Conservation (phyloP, 116 monocot species). For the Phalaenopsis hybrid region DNA sequence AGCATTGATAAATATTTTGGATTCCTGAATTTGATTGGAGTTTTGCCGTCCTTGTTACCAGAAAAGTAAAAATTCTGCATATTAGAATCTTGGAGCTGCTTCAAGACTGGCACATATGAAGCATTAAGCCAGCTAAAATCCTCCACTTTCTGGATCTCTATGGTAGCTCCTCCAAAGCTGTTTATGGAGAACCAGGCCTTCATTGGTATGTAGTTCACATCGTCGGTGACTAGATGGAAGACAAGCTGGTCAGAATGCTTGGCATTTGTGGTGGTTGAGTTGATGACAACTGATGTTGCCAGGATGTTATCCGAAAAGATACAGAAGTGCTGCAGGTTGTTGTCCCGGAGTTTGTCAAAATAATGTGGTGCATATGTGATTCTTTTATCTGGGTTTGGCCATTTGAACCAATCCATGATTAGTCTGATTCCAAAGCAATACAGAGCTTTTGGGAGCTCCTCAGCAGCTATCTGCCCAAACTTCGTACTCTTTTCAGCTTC, state of each 20-base stretch:
- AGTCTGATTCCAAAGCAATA: slow-evolving; percentile 56
- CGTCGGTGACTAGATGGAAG: slow-evolving; percentile 74
- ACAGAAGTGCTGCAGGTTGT: slow-evolving; percentile 51
- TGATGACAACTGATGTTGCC: slow-evolving; percentile 62
- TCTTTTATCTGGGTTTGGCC: slow-evolving; percentile 21
- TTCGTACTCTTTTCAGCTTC: slow-evolving; percentile 56
- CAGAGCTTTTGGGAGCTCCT: slow-evolving; percentile 65
- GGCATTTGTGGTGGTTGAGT: slow-evolving; percentile 52
- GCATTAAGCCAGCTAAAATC: slow-evolving; percentile 69
- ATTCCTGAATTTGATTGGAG: slow-evolving; percentile 60
- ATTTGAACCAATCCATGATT: slow-evolving; percentile 55
- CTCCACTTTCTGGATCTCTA: slow-evolving; percentile 65
- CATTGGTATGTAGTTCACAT: slow-evolving; percentile 65
- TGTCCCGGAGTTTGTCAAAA: slow-evolving; percentile 41
- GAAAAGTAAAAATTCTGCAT: slow-evolving; percentile 69
- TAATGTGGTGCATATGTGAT: slow-evolving; percentile 10
- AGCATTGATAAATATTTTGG: slow-evolving; percentile 72
- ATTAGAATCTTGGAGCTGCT: slow-evolving; percentile 58
- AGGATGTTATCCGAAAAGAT: slow-evolving; percentile 73
- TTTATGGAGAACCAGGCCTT: slow-evolving; percentile 64
- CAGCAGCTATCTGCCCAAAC: slow-evolving; percentile 70
- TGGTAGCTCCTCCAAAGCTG: slow-evolving; percentile 37
- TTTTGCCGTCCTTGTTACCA: slow-evolving; percentile 24
- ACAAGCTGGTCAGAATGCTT: slow-evolving; percentile 42
- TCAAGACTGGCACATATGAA: slow-evolving; percentile 60